Percentiles rank a stretch among this genome's conserved stretches.
phyloP scores from a whole-genome alignment of 2,329 filamentous ascomycete genomes.

The Lasiodiplodia gonubiensis region DNA sequence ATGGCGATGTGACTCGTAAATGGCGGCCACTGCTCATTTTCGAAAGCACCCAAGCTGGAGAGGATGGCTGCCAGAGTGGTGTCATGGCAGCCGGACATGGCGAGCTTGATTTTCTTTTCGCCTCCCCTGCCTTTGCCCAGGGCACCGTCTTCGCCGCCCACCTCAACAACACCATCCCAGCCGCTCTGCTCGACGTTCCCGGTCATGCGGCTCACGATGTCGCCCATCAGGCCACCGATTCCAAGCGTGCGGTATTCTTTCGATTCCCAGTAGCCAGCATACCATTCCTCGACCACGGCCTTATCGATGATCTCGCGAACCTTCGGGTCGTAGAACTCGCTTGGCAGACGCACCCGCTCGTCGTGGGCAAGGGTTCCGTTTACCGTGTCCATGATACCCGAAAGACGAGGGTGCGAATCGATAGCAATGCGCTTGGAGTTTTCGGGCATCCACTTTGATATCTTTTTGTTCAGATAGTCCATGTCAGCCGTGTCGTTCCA shows the following conservation, averaged over 20 bases:
- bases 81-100: conserved; percentile 86
- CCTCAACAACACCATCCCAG: conserved; percentile 48
- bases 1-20: conserved; percentile 92
- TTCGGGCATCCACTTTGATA: conserved; percentile 85
- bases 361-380: conserved; percentile 89
- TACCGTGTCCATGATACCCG: conserved; percentile 91
- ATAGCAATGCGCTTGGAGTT: conserved; percentile 72
- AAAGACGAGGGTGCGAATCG: conserved; percentile 81
- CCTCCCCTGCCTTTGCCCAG: conserved; percentile 52
- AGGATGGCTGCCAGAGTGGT: conserved; percentile 86
- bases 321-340: conserved; percentile 84
- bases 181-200: conserved; percentile 44
- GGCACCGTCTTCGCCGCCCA: conserved; percentile 42
- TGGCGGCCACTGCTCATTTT: conserved; percentile 79
- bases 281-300: conserved; percentile 92
- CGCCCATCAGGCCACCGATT: conserved; percentile 83
- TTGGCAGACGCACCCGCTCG: conserved; percentile 75
- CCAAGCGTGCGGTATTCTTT: conserved; percentile 87
- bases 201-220: conserved; percentile 67
- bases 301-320: conserved; percentile 71
- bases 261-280: conserved; percentile 81
- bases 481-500: conserved; percentile 74
- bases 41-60: conserved; percentile 78
- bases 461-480: conserved; percentile 76
- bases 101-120: conserved; percentile 69